These are phyloP conservation scores for Scorias spongiosa DNA, from an alignment of 2,329 filamentous ascomycete genomes.

Conservation along the genomic window DNA sequence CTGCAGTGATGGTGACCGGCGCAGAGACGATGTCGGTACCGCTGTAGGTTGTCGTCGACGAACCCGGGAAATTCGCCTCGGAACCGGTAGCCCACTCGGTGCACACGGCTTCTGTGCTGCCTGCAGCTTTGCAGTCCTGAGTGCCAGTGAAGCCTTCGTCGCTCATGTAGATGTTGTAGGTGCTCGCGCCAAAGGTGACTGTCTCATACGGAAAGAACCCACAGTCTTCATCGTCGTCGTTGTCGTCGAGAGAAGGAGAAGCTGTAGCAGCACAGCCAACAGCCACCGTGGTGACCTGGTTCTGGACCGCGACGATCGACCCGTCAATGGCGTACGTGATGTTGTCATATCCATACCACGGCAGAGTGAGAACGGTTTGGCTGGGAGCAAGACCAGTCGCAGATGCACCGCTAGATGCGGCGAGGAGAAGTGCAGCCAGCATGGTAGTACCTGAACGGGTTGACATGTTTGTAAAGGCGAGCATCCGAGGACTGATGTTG, in stretches of 20 bases:
- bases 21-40: not conserved
- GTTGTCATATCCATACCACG: constrained; percentile 11
- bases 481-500: no score
- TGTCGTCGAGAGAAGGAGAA: not conserved
- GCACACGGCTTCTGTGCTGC: constrained; percentile 4
- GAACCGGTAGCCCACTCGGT: constrained; percentile 5
- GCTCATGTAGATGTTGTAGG: constrained; percentile 9
- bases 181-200: constrained; percentile 8
- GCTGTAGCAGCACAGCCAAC: constrained; percentile 6
- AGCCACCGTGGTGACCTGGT: constrained; percentile 5
- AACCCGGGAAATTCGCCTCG: constrained; percentile 9
- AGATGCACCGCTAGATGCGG: no score
- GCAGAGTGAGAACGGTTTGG: constrained; percentile 4
- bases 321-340: constrained; percentile 5
- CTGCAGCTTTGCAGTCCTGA: constrained; percentile 6
- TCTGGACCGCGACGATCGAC: constrained; percentile 6
- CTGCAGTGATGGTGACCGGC: not conserved
- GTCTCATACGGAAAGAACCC: constrained; percentile 10
- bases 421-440: no score
- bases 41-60: constrained; percentile 4
- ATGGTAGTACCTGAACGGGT: no score
- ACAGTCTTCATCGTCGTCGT: constrained; percentile 6
- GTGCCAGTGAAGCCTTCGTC: constrained; percentile 6
- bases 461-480: no score
- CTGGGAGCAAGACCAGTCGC: not conserved